Evolutionary conservation across 352 stramenopile genomes (phyloP).

Genomic region (Globisporangium perplexum): DNA sequence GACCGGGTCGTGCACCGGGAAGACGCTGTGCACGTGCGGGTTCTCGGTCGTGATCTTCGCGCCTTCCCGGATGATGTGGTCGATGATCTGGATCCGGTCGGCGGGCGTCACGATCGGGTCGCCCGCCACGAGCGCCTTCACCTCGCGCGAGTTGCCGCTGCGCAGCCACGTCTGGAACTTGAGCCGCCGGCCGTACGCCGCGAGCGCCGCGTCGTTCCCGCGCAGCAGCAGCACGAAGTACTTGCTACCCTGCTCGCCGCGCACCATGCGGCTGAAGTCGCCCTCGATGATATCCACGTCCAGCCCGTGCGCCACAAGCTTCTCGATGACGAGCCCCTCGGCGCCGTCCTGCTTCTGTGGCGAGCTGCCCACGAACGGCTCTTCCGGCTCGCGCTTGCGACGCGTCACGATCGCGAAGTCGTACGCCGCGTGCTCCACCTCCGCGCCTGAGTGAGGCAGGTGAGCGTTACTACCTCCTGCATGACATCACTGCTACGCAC

Average conservation of each 20-base stretch:
- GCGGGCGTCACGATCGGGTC: constrained; percentile 61
- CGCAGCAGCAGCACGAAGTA: constrained; percentile 73
- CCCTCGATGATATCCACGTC: constrained; percentile 71
- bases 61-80: constrained; percentile 74
- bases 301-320: constrained; percentile 53
- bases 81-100: constrained; percentile 77
- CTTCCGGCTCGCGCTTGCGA: constrained; percentile 19
- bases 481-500: no score
- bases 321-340: constrained; percentile 45
- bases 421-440: constrained; percentile 45
- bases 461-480: no score
- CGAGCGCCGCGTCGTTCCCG: constrained; percentile 55
- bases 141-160: constrained; percentile 64
- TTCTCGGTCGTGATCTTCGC: constrained; percentile 52
- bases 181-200: constrained; percentile 50
- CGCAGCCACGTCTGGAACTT: constrained; percentile 75
- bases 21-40: constrained; percentile 61
- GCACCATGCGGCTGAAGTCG: constrained; percentile 47
- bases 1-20: constrained; percentile 67
- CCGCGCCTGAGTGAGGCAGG: no score
- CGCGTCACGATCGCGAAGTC: constrained; percentile 78
- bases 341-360: constrained; percentile 25
- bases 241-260: constrained; percentile 30
- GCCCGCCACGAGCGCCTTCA: constrained; percentile 51
- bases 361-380: constrained; percentile 11